A percentile compares a stretch with the other conserved stretches of the same genome.
Evolutionary conservation across 805 yeast genomes (phyloP).

Genomic region (Candida broadrunensis): DNA sequence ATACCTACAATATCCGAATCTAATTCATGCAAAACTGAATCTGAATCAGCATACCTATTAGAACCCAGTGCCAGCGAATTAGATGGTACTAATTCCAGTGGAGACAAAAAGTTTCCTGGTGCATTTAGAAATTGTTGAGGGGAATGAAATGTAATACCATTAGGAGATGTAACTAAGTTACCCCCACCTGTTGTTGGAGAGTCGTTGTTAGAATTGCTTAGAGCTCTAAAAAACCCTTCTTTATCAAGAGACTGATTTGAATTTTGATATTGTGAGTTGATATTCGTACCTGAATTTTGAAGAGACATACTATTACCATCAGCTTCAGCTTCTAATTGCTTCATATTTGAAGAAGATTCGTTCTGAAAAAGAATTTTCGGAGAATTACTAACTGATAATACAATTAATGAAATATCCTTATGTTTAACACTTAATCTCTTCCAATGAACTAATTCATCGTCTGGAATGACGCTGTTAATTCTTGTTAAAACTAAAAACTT

Average conservation of each 20-base stretch:
- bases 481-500: conserved; percentile 67
- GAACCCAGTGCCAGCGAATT: conserved; percentile 1
- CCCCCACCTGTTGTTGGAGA: conserved; percentile 21
- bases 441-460: conserved; percentile 80
- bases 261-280: neutral
- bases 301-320: neutral
- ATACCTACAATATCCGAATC: conserved; percentile 54
- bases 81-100: conserved; percentile 11
- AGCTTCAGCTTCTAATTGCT: neutral
- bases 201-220: conserved; percentile 15
- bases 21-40: conserved; percentile 43
- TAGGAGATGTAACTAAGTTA: conserved; percentile 28
- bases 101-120: conserved; percentile 31
- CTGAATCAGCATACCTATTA: neutral
- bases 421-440: conserved; percentile 63
- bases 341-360: neutral
- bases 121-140: conserved; percentile 36
- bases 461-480: conserved; percentile 70
- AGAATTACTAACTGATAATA: conserved; percentile 62
- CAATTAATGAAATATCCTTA: conserved; percentile 58
- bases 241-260: conserved; percentile 2
- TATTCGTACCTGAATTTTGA: neutral
- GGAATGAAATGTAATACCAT: conserved; percentile 29
- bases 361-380: conserved; percentile 44
- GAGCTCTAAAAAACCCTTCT: conserved; percentile 5